Percentiles rank a stretch among this genome's conserved stretches.
Conservation (phyloP, 495 filamentous ascomycete species). For the Neurospora sp. region DNA sequence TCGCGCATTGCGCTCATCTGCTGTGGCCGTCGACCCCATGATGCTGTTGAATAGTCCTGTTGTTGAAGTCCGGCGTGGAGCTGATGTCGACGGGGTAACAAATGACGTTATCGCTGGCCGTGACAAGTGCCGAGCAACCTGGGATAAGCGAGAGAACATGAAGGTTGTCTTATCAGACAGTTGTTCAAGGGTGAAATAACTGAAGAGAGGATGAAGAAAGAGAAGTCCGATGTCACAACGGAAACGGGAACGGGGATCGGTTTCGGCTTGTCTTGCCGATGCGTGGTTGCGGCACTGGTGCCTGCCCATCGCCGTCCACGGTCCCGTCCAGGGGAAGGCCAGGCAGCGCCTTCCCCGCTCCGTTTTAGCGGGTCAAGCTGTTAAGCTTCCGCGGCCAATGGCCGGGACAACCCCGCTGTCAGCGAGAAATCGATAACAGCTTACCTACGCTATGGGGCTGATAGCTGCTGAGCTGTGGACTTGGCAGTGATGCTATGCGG, state of each 20-base stretch:
- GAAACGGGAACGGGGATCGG: background rate
- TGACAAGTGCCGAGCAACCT: constrained; percentile 62
- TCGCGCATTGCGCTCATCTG: constrained; percentile 42
- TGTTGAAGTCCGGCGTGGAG: constrained; percentile 1
- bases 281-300: background rate
- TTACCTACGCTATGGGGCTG: background rate
- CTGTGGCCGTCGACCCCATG: constrained; percentile 41
- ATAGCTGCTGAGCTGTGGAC: background rate
- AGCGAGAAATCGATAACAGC: background rate
- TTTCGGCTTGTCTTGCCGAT: background rate
- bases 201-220: background rate
- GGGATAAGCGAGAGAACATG: constrained; percentile 70
- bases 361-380: background rate
- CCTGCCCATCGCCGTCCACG: background rate
- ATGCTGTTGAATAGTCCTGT: constrained; percentile 9
- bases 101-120: constrained; percentile 26
- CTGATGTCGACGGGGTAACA: constrained; percentile 5
- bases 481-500: background rate
- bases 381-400: background rate
- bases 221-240: background rate
- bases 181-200: background rate
- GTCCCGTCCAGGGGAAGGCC: background rate
- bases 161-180: background rate
- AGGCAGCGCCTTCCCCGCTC: background rate
- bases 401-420: background rate